Evolutionary conservation across 257 asterid genomes (phyloP).

Genomic region (Forsythia viridissima): DNA sequence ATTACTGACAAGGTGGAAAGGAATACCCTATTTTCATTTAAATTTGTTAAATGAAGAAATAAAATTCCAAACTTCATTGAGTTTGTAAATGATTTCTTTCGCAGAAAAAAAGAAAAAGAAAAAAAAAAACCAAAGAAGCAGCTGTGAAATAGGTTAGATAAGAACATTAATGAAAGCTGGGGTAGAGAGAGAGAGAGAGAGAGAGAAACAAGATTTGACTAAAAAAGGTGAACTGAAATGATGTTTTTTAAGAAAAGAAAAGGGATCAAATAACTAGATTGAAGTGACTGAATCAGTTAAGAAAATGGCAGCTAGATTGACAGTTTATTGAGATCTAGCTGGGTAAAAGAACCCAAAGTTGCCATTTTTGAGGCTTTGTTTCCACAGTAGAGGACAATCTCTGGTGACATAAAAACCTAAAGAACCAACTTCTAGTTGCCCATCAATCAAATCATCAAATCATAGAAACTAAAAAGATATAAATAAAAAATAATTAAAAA

Average conservation of each 20-base stretch:
- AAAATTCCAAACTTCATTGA: too few relatives aligned
- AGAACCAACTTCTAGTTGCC: background rate
- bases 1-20: background rate
- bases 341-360: conserved; percentile 10
- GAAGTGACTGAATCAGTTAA: conserved; percentile 72
- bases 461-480: conserved; percentile 15
- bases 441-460: conserved; percentile 46
- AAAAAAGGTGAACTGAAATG: conserved; percentile 26
- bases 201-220: background rate
- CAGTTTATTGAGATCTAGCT: conserved; percentile 29
- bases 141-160: background rate
- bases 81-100: background rate
- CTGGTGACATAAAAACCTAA: conserved; percentile 26
- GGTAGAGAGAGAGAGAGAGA: background rate
- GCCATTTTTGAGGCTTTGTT: conserved; percentile 36
- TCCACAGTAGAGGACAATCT: conserved; percentile 53
- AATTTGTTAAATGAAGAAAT: background rate
- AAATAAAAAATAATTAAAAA: conserved; percentile 6
- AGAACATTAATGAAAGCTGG: background rate
- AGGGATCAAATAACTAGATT: conserved; percentile 31
- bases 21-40: too few relatives aligned
- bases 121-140: background rate
- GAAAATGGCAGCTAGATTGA: conserved; percentile 29
- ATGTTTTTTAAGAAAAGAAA: conserved; percentile 26
- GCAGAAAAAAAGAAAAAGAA: background rate